These are phyloP conservation scores for Nakaseomyces uthaithaninus DNA, from an alignment of 1,139 yeast genomes.

Conservation along the genomic window DNA sequence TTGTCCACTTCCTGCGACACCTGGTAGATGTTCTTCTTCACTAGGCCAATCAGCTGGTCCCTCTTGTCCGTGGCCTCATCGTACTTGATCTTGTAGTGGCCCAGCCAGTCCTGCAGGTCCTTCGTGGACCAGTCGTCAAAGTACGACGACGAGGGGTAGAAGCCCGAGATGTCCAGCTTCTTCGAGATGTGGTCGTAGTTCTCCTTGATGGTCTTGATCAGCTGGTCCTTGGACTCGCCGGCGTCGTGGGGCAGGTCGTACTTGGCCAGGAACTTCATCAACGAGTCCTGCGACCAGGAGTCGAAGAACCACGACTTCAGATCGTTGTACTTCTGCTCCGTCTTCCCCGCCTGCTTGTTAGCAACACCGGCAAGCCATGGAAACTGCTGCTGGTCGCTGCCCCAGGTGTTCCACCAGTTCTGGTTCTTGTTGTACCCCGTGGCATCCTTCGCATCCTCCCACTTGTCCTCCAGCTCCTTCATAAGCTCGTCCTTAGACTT, in stretches of 20 bases:
- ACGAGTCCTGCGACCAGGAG: conserved; percentile 39
- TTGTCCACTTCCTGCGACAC: conserved; percentile 36
- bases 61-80: conserved; percentile 34
- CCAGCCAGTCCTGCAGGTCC: conserved; percentile 42
- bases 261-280: conserved; percentile 35
- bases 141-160: conserved; percentile 45
- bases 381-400: conserved; percentile 4
- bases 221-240: conserved; percentile 33
- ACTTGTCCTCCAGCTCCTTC: conserved; percentile 28
- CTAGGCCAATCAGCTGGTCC: conserved; percentile 39
- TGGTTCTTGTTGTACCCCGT: conserved; percentile 8
- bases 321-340: conserved; percentile 1
- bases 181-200: conserved; percentile 36
- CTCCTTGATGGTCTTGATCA: conserved; percentile 35
- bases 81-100: conserved; percentile 39
- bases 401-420: conserved; percentile 7
- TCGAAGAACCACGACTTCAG: conserved; percentile 39
- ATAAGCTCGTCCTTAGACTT: conserved; percentile 24
- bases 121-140: conserved; percentile 41
- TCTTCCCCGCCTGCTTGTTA: neutral
- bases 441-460: conserved; percentile 16
- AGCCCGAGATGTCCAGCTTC: conserved; percentile 36
- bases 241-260: conserved; percentile 32
- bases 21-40: conserved; percentile 38
- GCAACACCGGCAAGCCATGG: conserved; percentile 7